phyloP scores from a whole-genome alignment of 495 filamentous ascomycete species.

The Talaromyces stipitatus region DNA sequence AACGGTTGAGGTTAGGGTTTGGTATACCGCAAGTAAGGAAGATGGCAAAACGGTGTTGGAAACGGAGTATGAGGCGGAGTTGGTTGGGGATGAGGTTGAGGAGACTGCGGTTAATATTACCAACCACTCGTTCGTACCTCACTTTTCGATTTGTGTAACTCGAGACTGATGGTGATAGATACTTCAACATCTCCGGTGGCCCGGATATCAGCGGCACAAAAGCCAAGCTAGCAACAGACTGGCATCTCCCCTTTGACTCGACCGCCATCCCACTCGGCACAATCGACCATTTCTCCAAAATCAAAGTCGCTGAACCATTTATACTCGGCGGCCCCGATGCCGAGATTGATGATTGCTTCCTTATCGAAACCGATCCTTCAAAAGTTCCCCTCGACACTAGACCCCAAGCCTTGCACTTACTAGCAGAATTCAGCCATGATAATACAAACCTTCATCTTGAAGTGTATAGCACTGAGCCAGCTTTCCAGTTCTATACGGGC shows the following conservation, averaged over 20 bases:
- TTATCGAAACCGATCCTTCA: constrained; percentile 56
- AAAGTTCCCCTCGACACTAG: constrained; percentile 75
- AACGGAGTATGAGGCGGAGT: constrained; percentile 82
- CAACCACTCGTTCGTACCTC: constrained; percentile 72
- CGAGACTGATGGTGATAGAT: constrained; percentile 43
- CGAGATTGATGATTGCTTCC: constrained; percentile 85
- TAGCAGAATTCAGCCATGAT: constrained; percentile 63
- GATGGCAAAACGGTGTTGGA: constrained; percentile 60
- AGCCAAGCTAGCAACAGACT: constrained; percentile 60
- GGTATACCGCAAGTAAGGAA: constrained; percentile 70
- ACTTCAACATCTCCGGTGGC: constrained; percentile 74
- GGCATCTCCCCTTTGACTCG: constrained; percentile 66
- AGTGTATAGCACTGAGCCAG: constrained; percentile 81
- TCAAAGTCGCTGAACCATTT: constrained; percentile 53
- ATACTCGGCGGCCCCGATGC: constrained; percentile 57
- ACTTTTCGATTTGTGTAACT: not conserved
- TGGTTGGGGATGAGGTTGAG: constrained; percentile 64
- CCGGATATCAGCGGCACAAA: constrained; percentile 68
- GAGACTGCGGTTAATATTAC: constrained; percentile 89
- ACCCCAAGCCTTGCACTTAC: constrained; percentile 47
- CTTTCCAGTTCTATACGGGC: constrained; percentile 95
- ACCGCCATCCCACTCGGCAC: constrained; percentile 54
- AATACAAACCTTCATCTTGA: constrained; percentile 69
- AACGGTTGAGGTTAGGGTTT: constrained; percentile 66
- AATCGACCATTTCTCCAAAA: constrained; percentile 44